phyloP scores from a whole-genome alignment of 768 basidiomycete species.

The Phylloporus rhodoxanthus region DNA sequence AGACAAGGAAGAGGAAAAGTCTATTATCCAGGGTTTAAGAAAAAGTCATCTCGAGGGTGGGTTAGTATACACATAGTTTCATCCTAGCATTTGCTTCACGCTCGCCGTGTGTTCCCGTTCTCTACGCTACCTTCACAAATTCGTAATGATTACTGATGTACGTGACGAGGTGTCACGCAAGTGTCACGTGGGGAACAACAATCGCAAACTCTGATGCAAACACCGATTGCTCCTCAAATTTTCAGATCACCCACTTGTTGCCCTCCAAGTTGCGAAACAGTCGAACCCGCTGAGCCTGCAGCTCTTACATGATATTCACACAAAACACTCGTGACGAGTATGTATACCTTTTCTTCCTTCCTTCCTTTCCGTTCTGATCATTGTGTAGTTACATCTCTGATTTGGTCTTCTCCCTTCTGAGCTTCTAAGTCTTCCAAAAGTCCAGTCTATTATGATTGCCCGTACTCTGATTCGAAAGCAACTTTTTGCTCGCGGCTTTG shows the following conservation, averaged over 20 bases:
- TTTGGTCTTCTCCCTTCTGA: conserved; percentile 76
- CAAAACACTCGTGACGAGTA: conserved; percentile 88
- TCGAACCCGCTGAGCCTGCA: conserved; percentile 13
- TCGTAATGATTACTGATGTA: too few relatives aligned
- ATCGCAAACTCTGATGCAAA: conserved; percentile 7
- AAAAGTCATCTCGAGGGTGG: too few relatives aligned
- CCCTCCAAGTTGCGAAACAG: too few relatives aligned
- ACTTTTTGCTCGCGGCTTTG: conserved; percentile 53
- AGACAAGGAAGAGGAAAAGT: conserved; percentile 24
- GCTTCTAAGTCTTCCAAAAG: conserved; percentile 23
- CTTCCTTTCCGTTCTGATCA: conserved; percentile 18
- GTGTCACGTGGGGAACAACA: conserved; percentile 7
- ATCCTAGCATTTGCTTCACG: not conserved
- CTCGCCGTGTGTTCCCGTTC: not conserved
- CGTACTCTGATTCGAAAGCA: conserved; percentile 48
- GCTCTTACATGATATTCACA: conserved; percentile 73
- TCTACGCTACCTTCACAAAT: too few relatives aligned
- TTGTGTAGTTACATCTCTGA: conserved; percentile 76
- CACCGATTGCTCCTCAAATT: not conserved
- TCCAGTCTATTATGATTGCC: conserved; percentile 45
- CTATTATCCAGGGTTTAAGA: conserved; percentile 5
- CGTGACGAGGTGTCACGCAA: too few relatives aligned
- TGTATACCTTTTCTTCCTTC: conserved; percentile 19
- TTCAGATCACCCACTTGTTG: too few relatives aligned
- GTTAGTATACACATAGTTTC: not conserved